These are phyloP conservation scores for Turnera subulata DNA, from an alignment of 345 rosid genomes.

Conservation along the genomic window DNA sequence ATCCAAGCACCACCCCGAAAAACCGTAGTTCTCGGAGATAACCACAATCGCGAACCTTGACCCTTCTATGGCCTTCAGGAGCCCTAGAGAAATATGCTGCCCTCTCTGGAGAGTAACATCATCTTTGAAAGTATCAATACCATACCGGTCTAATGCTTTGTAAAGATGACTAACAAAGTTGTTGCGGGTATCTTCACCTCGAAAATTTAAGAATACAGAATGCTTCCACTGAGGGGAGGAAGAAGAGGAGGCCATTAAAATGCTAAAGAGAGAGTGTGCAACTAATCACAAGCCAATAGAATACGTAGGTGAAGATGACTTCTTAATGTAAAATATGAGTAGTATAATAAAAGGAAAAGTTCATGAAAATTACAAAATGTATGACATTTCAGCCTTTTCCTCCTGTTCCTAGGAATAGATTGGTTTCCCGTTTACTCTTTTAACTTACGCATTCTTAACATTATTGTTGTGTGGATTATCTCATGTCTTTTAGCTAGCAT, in stretches of 20 bases:
- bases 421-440: no score
- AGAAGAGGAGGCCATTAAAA: neutral
- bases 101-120: neutral
- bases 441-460: no score
- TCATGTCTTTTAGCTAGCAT: no score
- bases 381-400: no score
- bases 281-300: no score
- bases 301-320: no score
- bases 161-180: neutral
- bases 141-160: neutral
- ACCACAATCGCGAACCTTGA: neutral
- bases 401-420: neutral
- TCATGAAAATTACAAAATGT: no score
- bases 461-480: no score
- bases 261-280: no score
- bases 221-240: neutral
- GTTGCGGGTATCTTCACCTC: neutral
- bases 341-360: no score
- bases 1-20: neutral
- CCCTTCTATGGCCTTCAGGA: neutral
- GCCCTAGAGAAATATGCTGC: neutral
- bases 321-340: no score
- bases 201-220: neutral
- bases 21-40: neutral
- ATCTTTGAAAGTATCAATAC: neutral